A percentile compares a stretch with the other conserved stretches of the same genome.
Evolutionary conservation across 2,329 filamentous ascomycete species (phyloP).

Genomic region (Arthrobotrys entomopaga): DNA sequence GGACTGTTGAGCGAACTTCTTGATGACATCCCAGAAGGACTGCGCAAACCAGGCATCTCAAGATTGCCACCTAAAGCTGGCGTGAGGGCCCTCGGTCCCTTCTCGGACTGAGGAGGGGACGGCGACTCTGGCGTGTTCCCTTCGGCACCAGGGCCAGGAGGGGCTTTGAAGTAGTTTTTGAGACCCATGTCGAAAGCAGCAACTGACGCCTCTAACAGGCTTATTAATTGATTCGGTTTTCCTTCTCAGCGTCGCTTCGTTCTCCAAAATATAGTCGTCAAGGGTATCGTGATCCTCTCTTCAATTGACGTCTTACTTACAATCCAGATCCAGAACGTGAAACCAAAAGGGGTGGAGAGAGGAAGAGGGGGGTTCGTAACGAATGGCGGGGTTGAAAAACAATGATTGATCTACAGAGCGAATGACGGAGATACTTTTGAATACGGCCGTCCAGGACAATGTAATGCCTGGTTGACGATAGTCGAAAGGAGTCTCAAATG

Average conservation of each 20-base stretch:
- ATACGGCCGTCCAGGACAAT: constrained; percentile 21
- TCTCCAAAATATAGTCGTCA: constrained; percentile 30
- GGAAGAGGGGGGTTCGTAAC: constrained; percentile 54
- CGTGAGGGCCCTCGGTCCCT: constrained; percentile 39
- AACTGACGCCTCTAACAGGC: constrained; percentile 1
- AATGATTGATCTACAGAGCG: constrained; percentile 34
- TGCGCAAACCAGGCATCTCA: constrained; percentile 51
- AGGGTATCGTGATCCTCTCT: constrained; percentile 53
- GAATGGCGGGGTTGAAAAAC: constrained; percentile 57
- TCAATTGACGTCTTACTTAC: constrained; percentile 37
- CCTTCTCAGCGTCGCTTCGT: constrained; percentile 20
- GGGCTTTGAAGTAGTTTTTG: constrained; percentile 71
- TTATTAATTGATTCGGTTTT: constrained; percentile 53
- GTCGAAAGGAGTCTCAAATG: constrained; percentile 55
- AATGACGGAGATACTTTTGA: constrained; percentile 49
- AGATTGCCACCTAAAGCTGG: constrained; percentile 56
- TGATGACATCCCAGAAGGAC: constrained; percentile 51
- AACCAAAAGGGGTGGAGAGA: constrained; percentile 6
- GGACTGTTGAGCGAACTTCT: constrained; percentile 52
- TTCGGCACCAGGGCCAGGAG: constrained; percentile 62
- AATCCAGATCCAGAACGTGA: constrained; percentile 19
- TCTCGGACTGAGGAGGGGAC: constrained; percentile 45
- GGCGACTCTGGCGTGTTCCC: constrained; percentile 61
- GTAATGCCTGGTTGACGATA: constrained; percentile 28
- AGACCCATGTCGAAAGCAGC: constrained; percentile 68